Evolutionary conservation across 1,139 yeast genomes (phyloP), one percentile per base, ranked within the genome.

Genomic region (Suhomyces bribrorum): DNA sequence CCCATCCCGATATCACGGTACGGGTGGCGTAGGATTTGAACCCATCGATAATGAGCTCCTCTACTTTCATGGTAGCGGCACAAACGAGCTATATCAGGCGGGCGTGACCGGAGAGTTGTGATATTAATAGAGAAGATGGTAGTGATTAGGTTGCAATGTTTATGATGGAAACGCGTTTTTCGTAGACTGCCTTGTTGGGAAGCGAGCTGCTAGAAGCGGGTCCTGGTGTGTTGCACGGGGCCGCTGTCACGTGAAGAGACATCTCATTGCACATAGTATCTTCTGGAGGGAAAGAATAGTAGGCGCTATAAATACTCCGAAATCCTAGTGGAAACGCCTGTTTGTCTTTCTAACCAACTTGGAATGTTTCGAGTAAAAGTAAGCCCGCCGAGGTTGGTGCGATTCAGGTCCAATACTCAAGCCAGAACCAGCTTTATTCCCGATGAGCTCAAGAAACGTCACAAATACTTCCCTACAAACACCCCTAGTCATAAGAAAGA

Each of bases 21-120:
- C 98, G 86, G 1, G 96, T 86, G 15, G 97, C 97, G 54, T 94
- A 94, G 20, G 97, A 89, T 66, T 94, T 94, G 77, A 94, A 94
- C 34, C 99, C 99, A 64, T 94, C 98, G 38, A 94, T 83, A 48
- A 94, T 89, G 45, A 94, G 77, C 60, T 94, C 98, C 54, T 90
- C 96, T 8, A 94, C 95, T 64, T 83, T 85, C 98, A 92, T 92
- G 24, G 29, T 23, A 8, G 28, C 22, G 16, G 29, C 18, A 28
- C 28, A 24, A 25, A 25, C 14, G n/a, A n/a, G n/a, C n/a, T n/a
- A n/a, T n/a, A n/a, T n/a, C n/a, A n/a, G n/a, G n/a, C n/a, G n/a
- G n/a, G n/a, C n/a, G n/a, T n/a, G n/a, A n/a, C n/a, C n/a, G n/a
- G n/a, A n/a, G n/a, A n/a, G 15, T n/a, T 28, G 23, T 15, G 23